Base-by-base conservation (phyloP, 2,329 filamentous ascomycete species). In the Ilyonectria sp. region DNA sequence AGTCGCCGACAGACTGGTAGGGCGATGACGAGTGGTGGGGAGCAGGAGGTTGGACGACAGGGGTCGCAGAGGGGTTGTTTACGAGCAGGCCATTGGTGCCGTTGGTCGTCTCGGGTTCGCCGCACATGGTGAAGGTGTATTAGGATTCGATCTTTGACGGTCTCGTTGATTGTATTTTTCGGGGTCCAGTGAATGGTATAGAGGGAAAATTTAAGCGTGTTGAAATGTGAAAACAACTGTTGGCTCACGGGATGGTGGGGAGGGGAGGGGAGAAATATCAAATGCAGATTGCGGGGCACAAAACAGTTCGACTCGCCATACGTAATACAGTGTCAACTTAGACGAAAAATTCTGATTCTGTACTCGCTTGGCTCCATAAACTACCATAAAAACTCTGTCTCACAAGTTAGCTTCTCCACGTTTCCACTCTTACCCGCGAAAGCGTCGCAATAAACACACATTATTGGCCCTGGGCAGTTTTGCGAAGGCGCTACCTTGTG, bases 1-100 rank as follows among this genome's bases (percentile, higher is more conserved):
- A 69, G 65, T 75, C 72, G 47, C 65, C 53, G 31, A 73, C 65
- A 11, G 49, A n/a, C 44, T 68, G 50, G 50, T 64, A 58, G 2
- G 55, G 57, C 37, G 37, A 40, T 40, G 37, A 40, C 37, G 37
- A 49, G n/a, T 49, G 46, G 23, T 49, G 46, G 46, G 46, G 46
- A 26, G 10, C 46, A 19, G 46, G 46, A 49, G 46, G 15, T 15
- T 26, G 46, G 46, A 49, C 46, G 23, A n/a, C 46, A 11, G 46
- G 46, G 46, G 46, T 49, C 13, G 46, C 46, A 15, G 46, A 49
- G n/a, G 46, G 46, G 15, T 49, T 49, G 46, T 21, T n/a, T 49
- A 21, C 46, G 17, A 19, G 23, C 46, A n/a, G 46, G 46, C 46
- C 46, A 49, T 49, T 49, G 46, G 19, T 21, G 46, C 19, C 46